Conservation (phyloP, 192 early-diverging fungal genomes). For the Podila epicladia region DNA sequence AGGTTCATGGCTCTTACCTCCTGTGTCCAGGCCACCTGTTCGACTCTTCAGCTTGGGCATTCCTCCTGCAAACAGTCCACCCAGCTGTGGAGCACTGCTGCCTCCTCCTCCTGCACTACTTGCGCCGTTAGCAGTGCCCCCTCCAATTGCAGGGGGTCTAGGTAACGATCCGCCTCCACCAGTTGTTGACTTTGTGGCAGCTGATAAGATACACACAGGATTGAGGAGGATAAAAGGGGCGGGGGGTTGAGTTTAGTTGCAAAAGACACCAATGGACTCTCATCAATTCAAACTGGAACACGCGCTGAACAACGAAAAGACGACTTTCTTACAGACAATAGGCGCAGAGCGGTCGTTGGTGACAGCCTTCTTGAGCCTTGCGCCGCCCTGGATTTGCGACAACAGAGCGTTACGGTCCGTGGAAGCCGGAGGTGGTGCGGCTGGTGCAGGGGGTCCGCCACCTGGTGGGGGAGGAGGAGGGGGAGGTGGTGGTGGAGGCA, state of each 20-base stretch:
- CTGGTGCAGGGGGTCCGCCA: slow-evolving; percentile 25
- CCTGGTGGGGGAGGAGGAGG: slow-evolving; percentile 52
- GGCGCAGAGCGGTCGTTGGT: slow-evolving; percentile 81
- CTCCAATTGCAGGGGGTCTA: slow-evolving; percentile 34
- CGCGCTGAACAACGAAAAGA: neutral
- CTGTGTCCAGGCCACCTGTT: slow-evolving; percentile 62
- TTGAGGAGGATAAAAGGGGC: neutral
- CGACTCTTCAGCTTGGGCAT: slow-evolving; percentile 72
- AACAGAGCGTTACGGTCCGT: slow-evolving; percentile 66
- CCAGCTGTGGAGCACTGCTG: slow-evolving; percentile 59
- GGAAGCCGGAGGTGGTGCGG: slow-evolving; percentile 28
- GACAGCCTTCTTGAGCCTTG: slow-evolving; percentile 68
- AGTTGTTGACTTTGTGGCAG: slow-evolving; percentile 14
- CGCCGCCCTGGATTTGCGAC: slow-evolving; percentile 78
- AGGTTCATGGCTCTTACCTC: slow-evolving; percentile 34
- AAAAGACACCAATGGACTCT: neutral
- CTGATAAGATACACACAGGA: slow-evolving; percentile 9
- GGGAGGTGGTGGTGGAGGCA: slow-evolving; percentile 57
- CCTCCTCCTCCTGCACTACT: slow-evolving; percentile 21
- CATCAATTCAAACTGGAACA: neutral
- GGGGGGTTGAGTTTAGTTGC: slow-evolving; percentile 1
- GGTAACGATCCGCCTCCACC: slow-evolving; percentile 29
- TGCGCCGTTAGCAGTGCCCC: slow-evolving; percentile 22
- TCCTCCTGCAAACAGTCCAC: slow-evolving; percentile 69
- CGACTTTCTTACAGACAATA: slow-evolving; percentile 44